phyloP scores from a whole-genome alignment of 2,329 filamentous ascomycete genomes.

The Pseudogymnoascus sp. region DNA sequence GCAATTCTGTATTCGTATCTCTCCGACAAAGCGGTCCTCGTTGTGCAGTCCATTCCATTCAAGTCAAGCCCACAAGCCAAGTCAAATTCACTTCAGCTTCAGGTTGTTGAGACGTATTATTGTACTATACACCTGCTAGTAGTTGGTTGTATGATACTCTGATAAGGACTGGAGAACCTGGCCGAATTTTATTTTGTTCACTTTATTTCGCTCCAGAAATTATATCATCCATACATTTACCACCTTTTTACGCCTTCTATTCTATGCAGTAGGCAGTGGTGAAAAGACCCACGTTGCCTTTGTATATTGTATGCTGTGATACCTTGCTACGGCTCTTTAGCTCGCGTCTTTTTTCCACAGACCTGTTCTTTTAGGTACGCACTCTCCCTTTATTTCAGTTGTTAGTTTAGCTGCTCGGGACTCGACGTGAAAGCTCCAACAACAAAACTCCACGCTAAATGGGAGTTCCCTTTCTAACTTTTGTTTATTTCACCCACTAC shows the following conservation, averaged over 20 bases:
- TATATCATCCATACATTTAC: not conserved
- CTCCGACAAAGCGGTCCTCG: not conserved
- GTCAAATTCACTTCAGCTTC: not conserved
- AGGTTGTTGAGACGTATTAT: not conserved
- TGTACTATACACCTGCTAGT: not conserved
- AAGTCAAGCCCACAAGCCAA: not conserved
- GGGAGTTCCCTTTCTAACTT: not conserved
- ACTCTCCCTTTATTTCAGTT: not conserved
- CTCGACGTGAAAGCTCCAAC: not conserved
- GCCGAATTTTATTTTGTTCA: not conserved
- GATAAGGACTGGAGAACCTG: not conserved
- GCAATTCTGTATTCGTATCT: not conserved
- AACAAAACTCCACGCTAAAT: not conserved
- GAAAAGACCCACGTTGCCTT: not conserved
- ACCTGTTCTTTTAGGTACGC: slow-evolving; percentile 3
- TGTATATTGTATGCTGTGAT: not conserved
- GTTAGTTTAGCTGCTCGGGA: not conserved
- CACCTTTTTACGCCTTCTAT: not conserved
- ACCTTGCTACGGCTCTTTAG: not conserved
- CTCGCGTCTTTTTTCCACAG: not conserved
- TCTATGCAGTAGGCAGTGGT: not conserved
- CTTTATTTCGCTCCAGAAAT: slow-evolving; percentile 1
- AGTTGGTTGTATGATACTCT: not conserved
- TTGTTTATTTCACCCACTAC: not conserved
- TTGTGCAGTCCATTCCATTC: not conserved